A percentile compares a stretch with the other conserved stretches of the same genome.
Conservation (phyloP, 495 filamentous ascomycete species). For the Aspergillus campestris region DNA sequence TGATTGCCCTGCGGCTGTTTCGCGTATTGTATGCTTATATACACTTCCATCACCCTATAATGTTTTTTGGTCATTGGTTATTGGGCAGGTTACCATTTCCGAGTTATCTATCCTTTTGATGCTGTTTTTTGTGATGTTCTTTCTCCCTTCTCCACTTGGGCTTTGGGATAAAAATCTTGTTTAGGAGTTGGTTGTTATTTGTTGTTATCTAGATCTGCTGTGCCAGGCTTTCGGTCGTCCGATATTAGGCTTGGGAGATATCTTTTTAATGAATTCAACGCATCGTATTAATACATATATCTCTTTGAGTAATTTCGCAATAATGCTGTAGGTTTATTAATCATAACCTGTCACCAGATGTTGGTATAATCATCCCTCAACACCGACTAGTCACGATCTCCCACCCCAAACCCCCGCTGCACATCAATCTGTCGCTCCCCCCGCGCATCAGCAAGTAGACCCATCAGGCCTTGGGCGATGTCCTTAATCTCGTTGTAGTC, state of each 20-base stretch:
- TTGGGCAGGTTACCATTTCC: no score
- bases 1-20: neutral
- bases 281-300: neutral
- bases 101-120: neutral
- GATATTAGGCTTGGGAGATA: no score
- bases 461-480: conserved; percentile 62
- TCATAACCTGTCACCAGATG: neutral
- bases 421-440: conserved; percentile 55
- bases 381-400: conserved; percentile 25
- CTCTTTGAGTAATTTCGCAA: neutral
- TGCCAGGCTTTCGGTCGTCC: no score
- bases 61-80: no score
- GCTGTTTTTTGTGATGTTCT: neutral
- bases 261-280: no score
- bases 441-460: conserved; percentile 61
- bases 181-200: no score
- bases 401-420: conserved; percentile 49
- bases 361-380: neutral
- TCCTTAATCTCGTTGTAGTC: conserved; percentile 77
- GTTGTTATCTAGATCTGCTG: no score
- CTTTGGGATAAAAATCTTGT: no score
- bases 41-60: no score
- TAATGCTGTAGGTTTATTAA: no score
- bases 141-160: neutral
- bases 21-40: no score